Evolutionary conservation across 768 basidiomycete species (phyloP).

Genomic region (Tylopilus sp.): DNA sequence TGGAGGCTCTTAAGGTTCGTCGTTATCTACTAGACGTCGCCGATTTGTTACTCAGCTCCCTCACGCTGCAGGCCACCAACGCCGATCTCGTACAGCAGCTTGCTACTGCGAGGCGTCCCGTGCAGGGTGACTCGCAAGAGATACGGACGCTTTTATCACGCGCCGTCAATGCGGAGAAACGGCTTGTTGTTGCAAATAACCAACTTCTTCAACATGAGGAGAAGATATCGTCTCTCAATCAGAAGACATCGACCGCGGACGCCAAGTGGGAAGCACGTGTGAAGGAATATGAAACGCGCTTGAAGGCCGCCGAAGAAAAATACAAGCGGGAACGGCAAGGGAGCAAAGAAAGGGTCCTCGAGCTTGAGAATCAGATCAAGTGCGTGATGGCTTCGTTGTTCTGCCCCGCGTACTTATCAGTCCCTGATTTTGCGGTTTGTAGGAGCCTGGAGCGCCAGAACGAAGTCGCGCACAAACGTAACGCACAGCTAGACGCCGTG

Average conservation of each 20-base stretch:
- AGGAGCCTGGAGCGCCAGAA: conserved; percentile 77
- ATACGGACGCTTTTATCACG: conserved; percentile 66
- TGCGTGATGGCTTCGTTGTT: conserved; percentile 43
- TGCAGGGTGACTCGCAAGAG: conserved; percentile 62
- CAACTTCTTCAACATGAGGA: conserved; percentile 84
- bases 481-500: conserved; percentile 31
- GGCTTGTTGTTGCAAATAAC: conserved; percentile 81
- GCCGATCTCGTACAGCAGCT: conserved; percentile 73
- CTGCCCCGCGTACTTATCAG: background rate
- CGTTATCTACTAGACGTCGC: background rate
- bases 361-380: conserved; percentile 73
- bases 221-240: conserved; percentile 69
- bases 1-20: conserved; percentile 78
- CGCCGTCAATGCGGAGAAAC: conserved; percentile 80
- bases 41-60: background rate
- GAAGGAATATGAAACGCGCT: conserved; percentile 80
- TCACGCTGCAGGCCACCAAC: conserved; percentile 55
- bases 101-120: conserved; percentile 54
- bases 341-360: conserved; percentile 76
- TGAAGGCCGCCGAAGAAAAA: conserved; percentile 85
- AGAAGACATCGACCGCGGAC: conserved; percentile 71
- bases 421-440: background rate
- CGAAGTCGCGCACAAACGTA: conserved; percentile 76
- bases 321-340: conserved; percentile 94
- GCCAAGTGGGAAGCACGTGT: conserved; percentile 94